Conservation (phyloP, 306 rosid species). For the Dalbergia oliveri region DNA sequence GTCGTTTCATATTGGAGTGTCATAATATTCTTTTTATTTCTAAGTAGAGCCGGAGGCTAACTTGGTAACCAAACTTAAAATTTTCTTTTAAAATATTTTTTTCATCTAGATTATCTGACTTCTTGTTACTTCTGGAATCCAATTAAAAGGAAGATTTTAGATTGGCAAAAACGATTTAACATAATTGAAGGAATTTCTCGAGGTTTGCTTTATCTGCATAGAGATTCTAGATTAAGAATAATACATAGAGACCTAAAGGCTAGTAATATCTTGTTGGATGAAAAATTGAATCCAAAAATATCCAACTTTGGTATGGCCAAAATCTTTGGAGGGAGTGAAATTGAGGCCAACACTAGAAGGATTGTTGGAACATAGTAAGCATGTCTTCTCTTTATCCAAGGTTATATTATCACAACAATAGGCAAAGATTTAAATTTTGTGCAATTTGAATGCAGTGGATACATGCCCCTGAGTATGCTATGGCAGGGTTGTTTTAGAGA, state of each 20-base stretch:
- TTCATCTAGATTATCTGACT: neutral
- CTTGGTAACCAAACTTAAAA: neutral
- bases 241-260: constrained; percentile 46
- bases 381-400: neutral
- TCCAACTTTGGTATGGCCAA: constrained; percentile 31
- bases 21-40: neutral
- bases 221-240: constrained; percentile 46
- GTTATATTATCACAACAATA: neutral
- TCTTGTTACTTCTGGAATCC: neutral
- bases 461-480: constrained; percentile 39
- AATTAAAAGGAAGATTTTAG: neutral
- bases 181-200: constrained; percentile 42
- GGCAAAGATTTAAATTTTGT: neutral
- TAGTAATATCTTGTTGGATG: constrained; percentile 41
- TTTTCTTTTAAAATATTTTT: neutral
- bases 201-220: constrained; percentile 40
- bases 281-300: constrained; percentile 43
- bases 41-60: neutral
- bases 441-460: neutral
- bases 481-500: neutral
- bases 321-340: constrained; percentile 15
- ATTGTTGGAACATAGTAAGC: constrained; percentile 37
- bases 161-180: constrained; percentile 33
- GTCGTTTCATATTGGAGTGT: neutral
- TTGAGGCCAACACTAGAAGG: constrained; percentile 2